Evolutionary conservation across 2,329 filamentous ascomycete species (phyloP).

Genomic region (Geosmithia flava): DNA sequence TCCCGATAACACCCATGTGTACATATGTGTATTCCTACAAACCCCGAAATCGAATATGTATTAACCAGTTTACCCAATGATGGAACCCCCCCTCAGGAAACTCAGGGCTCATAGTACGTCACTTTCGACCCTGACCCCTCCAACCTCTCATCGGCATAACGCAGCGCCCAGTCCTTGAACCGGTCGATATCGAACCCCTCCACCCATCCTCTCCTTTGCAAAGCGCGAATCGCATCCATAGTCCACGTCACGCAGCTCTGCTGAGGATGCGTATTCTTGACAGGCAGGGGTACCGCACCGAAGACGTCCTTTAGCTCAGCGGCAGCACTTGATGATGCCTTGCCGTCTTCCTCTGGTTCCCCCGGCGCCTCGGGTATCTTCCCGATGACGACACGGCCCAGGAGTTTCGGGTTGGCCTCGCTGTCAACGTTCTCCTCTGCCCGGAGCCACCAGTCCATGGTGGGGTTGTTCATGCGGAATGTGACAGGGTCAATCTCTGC

Average conservation of each 20-base stretch:
- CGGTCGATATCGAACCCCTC: constrained; percentile 9
- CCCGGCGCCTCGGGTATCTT: no score
- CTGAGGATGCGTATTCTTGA: constrained; percentile 17
- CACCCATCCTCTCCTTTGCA: constrained; percentile 13
- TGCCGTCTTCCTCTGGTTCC: constrained; percentile 1
- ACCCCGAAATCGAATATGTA: no score
- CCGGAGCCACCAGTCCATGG: constrained; percentile 18
- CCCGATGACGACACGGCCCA: constrained; percentile 15
- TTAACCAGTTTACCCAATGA: no score
- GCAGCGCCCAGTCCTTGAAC: constrained; percentile 14
- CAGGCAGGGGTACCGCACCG: constrained; percentile 10
- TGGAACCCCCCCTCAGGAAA: no score
- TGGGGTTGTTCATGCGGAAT: constrained; percentile 16
- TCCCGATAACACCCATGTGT: no score
- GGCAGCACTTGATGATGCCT: background rate
- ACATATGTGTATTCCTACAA: no score
- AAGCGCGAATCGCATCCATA: constrained; percentile 10
- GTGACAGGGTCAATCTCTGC: constrained; percentile 15
- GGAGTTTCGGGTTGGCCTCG: constrained; percentile 9
- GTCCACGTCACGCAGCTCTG: constrained; percentile 21
- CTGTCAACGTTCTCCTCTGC: constrained; percentile 7
- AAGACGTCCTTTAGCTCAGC: constrained; percentile 11
- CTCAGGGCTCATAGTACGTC: background rate
- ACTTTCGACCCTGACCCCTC: background rate
- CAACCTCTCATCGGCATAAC: constrained; percentile 16